Percentiles rank a stretch among this genome's conserved stretches.
These are phyloP conservation scores for Leptographium lundbergii DNA, from an alignment of 2,329 filamentous ascomycete genomes.

Conservation along the genomic window DNA sequence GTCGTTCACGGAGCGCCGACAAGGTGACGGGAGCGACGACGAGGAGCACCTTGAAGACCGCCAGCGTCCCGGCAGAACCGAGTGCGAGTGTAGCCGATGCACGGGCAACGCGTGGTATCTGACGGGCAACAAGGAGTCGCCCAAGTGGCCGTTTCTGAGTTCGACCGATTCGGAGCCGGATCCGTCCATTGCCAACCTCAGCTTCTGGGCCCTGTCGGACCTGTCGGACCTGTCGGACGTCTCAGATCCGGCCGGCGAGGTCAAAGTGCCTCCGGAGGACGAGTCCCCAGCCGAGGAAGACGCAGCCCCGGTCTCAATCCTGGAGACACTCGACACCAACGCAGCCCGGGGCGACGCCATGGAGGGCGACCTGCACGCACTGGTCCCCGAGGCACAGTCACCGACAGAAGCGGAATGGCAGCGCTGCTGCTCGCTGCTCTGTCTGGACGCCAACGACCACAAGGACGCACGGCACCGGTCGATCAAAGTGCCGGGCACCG, in stretches of 20 bases:
- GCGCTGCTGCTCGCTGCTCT: constrained; percentile 12
- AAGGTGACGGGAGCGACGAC: background rate
- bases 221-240: too few species aligned
- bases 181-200: too few species aligned
- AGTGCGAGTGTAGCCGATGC: background rate
- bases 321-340: constrained; percentile 12
- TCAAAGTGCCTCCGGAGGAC: background rate
- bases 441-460: constrained; percentile 10
- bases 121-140: background rate
- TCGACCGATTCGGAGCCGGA: background rate
- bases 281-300: background rate
- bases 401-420: constrained; percentile 10
- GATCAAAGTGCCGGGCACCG: constrained; percentile 11
- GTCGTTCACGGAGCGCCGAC: background rate
- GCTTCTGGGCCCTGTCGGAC: too few species aligned
- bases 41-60: background rate
- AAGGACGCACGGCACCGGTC: constrained; percentile 10
- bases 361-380: constrained; percentile 13
- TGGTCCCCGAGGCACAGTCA: constrained; percentile 9
- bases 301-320: constrained; percentile 2
- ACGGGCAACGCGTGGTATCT: background rate
- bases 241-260: background rate
- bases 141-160: background rate
- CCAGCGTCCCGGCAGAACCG: too few species aligned
- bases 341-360: constrained; percentile 11